These are phyloP conservation scores for Cornus florida DNA, from an alignment of 148 eudicot species.

Conservation along the genomic window DNA sequence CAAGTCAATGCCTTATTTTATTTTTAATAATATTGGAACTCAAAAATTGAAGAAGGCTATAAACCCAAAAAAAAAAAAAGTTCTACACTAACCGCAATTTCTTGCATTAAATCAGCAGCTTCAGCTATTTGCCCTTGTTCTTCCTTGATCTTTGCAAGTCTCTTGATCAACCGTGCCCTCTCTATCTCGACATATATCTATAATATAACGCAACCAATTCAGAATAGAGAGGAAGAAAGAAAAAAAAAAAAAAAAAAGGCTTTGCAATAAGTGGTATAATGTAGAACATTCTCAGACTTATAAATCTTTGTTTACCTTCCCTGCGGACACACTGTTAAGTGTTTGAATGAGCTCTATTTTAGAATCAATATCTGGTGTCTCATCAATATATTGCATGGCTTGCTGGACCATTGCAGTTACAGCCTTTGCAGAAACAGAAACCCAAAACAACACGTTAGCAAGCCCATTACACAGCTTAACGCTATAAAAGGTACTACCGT, in stretches of 20 bases:
- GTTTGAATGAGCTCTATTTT: slow-evolving; percentile 89
- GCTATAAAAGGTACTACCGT: neutral
- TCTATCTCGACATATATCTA: slow-evolving; percentile 96
- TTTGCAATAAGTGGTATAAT: neutral
- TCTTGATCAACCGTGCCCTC: slow-evolving; percentile 81
- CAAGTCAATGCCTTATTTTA: neutral
- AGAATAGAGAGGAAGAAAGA: neutral
- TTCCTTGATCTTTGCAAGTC: slow-evolving; percentile 91
- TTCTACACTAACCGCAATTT: slow-evolving; percentile 74
- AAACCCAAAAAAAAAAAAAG: neutral
- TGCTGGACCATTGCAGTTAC: slow-evolving; percentile 95
- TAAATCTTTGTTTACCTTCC: slow-evolving; percentile 53
- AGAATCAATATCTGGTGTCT: slow-evolving; percentile 87
- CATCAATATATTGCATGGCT: slow-evolving; percentile 86
- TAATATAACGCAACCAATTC: neutral
- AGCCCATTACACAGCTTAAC: neutral
- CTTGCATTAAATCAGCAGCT: slow-evolving; percentile 99
- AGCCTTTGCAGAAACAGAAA: slow-evolving; percentile 44
- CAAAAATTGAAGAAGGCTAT: neutral
- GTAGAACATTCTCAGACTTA: neutral
- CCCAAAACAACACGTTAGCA: neutral
- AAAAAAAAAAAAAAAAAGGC: neutral
- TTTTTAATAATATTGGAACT: no score
- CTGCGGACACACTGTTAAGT: slow-evolving; percentile 86
- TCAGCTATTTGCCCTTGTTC: slow-evolving; percentile 85